These are phyloP conservation scores for Panicum miliaceum DNA, from an alignment of 176 grass and related monocot genomes.

Conservation along the genomic window DNA sequence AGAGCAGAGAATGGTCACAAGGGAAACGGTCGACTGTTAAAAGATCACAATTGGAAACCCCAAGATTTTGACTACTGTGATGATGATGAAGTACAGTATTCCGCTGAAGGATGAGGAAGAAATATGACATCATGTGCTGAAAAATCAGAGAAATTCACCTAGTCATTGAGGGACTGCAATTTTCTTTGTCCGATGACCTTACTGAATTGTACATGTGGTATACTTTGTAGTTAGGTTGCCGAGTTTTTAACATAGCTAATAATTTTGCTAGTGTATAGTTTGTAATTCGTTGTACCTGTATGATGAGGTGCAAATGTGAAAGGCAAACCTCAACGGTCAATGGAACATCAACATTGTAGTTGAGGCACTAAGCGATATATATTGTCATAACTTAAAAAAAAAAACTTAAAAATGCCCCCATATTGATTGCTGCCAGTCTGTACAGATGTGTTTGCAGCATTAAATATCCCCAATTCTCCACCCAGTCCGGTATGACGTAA, in stretches of 20 bases:
- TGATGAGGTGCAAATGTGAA: not conserved
- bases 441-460: not conserved
- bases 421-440: not conserved
- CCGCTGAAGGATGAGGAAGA: constrained; percentile 26
- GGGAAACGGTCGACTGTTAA: not conserved
- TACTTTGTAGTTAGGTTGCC: not conserved
- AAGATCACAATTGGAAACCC: constrained; percentile 43
- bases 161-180: not conserved
- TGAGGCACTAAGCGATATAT: not conserved
- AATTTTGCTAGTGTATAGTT: not conserved
- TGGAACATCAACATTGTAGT: not conserved
- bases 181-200: constrained; percentile 10
- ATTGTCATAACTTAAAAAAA: not conserved
- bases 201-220: constrained; percentile 31
- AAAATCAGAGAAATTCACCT: not conserved
- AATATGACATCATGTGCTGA: not conserved
- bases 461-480: not conserved
- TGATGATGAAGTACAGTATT: constrained; percentile 17
- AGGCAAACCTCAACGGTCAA: too few species aligned
- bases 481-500: not conserved
- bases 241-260: not conserved
- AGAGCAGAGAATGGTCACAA: constrained; percentile 19
- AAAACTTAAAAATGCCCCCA: not conserved
- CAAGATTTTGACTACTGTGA: constrained; percentile 48
- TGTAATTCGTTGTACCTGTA: not conserved